phyloP scores from a whole-genome alignment of 2,329 filamentous ascomycete genomes.

The Cordyceps tenuipes region DNA sequence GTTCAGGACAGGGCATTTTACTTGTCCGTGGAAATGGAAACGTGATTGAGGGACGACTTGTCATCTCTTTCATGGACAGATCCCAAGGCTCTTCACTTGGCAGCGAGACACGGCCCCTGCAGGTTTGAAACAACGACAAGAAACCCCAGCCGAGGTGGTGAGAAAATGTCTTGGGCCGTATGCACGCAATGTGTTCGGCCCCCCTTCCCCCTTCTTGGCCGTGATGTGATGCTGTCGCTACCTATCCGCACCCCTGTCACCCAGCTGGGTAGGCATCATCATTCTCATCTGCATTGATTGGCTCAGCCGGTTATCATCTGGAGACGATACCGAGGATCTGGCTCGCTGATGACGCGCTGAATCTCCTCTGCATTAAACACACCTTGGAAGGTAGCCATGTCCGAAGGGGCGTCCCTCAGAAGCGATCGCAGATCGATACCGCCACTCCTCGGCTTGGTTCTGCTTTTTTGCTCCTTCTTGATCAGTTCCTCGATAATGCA shows the following conservation, averaged over 20 bases:
- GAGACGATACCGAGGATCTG: constrained; percentile 47
- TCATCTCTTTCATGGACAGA: background rate
- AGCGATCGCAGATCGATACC: constrained; percentile 13
- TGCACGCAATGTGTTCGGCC: constrained; percentile 3
- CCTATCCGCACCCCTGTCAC: background rate
- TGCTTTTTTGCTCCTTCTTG: constrained; percentile 39
- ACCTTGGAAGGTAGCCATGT: constrained; percentile 45
- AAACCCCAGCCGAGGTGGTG: background rate
- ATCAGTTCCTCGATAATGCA: constrained; percentile 47
- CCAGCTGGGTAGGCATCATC: background rate
- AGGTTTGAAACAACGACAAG: background rate
- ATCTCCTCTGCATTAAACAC: constrained; percentile 45
- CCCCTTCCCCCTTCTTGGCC: background rate
- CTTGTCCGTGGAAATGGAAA: background rate
- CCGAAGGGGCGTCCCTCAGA: constrained; percentile 26
- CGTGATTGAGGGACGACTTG: background rate
- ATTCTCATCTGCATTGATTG: background rate
- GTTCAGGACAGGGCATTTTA: background rate
- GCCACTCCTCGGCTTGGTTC: constrained; percentile 18
- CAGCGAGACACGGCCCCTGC: background rate
- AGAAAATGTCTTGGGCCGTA: background rate
- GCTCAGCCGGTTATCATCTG: constrained; percentile 39
- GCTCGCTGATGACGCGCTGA: constrained; percentile 39
- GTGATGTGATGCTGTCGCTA: background rate
- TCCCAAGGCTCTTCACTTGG: background rate